Conservation (phyloP, 805 yeast species). For the Kluyveromyces wickerhamii region DNA sequence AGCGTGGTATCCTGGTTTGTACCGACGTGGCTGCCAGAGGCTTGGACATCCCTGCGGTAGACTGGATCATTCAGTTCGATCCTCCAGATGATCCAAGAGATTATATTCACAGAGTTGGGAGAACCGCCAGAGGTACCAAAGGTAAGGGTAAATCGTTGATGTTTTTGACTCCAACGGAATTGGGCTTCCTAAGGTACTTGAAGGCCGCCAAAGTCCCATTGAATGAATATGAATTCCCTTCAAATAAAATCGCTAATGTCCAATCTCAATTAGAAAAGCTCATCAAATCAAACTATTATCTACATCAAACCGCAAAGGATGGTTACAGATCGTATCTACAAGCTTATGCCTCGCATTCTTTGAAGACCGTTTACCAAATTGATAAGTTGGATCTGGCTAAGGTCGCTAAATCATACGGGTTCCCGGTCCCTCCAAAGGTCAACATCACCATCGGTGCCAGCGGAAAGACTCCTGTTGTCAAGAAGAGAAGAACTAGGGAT, state of each 20-base stretch:
- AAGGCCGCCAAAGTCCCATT: conserved; percentile 96
- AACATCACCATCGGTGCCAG: conserved; percentile 94
- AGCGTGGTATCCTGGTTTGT: conserved; percentile 84
- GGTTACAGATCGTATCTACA: conserved; percentile 95
- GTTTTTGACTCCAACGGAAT: conserved; percentile 90
- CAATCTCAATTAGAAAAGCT: conserved; percentile 89
- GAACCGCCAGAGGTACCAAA: conserved; percentile 90
- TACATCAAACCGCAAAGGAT: conserved; percentile 93
- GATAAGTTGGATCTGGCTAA: conserved; percentile 90
- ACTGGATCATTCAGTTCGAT: conserved; percentile 98
- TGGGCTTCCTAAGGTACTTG: conserved; percentile 89
- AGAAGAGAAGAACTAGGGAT: conserved; percentile 18
- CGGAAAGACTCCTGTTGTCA: conserved; percentile 45
- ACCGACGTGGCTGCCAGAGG: conserved; percentile 99
- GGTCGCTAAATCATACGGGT: conserved; percentile 94
- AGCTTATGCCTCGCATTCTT: conserved; percentile 94
- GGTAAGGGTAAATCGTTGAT: conserved; percentile 92
- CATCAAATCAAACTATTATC: conserved; percentile 85
- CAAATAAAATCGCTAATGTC: conserved; percentile 89
- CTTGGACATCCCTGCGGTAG: conserved; percentile 95
- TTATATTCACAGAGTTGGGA: conserved; percentile 96
- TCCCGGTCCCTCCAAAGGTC: conserved; percentile 92
- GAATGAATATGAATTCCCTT: conserved; percentile 94
- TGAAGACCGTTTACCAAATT: conserved; percentile 93
- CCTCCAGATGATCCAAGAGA: conserved; percentile 99